Evolutionary conservation across 2,329 filamentous ascomycete species (phyloP).

Genomic region (Calonectria ilicicola): DNA sequence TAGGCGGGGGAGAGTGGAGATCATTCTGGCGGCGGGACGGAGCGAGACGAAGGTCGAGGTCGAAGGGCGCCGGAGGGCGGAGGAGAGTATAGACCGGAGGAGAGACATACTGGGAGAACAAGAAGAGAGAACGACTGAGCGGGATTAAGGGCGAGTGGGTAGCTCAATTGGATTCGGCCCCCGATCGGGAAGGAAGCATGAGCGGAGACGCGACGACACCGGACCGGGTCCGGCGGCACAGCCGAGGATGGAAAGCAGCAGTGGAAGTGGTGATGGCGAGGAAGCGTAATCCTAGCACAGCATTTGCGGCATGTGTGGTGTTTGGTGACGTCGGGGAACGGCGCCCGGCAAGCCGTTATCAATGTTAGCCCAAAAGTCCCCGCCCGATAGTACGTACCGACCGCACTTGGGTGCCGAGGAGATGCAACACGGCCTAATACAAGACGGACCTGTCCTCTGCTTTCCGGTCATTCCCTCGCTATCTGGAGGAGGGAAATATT

Average conservation of each 20-base stretch:
- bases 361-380: neutral
- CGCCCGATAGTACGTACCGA: slow-evolving; percentile 2
- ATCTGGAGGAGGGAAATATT: no score
- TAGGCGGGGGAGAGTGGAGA: slow-evolving; percentile 76
- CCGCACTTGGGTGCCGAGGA: neutral
- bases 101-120: slow-evolving; percentile 36
- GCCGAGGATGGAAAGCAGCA: slow-evolving; percentile 28
- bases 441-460: no score
- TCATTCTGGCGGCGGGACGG: slow-evolving; percentile 60
- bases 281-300: slow-evolving; percentile 28
- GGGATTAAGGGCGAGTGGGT: slow-evolving; percentile 5
- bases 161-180: slow-evolving; percentile 18
- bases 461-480: no score
- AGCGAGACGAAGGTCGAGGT: slow-evolving; percentile 27
- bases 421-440: neutral
- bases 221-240: slow-evolving; percentile 35
- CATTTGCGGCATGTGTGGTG: slow-evolving; percentile 30
- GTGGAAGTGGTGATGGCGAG: slow-evolving; percentile 3
- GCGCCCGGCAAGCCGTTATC: slow-evolving; percentile 9
- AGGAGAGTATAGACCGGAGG: slow-evolving; percentile 38
- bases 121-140: slow-evolving; percentile 23
- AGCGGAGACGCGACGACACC: slow-evolving; percentile 30
- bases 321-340: slow-evolving; percentile 33
- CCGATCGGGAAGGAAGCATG: slow-evolving; percentile 23
- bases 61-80: slow-evolving; percentile 30